These are phyloP conservation scores for Nakaseomyces nivariensis DNA, from an alignment of 1,139 yeast species.

Conservation along the genomic window DNA sequence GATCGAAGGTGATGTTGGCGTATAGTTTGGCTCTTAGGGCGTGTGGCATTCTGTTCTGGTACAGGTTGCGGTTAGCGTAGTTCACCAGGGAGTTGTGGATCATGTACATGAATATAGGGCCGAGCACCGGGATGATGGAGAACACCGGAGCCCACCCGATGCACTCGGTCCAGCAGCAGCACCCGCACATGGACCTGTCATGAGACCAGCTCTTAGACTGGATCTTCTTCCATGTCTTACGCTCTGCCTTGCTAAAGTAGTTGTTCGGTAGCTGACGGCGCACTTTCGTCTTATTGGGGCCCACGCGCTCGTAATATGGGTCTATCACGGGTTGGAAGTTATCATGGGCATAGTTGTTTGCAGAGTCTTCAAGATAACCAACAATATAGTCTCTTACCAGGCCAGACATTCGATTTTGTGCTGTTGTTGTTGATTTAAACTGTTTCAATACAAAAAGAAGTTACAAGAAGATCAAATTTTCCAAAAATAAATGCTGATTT, in stretches of 20 bases:
- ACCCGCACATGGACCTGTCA: slow-evolving; percentile 68
- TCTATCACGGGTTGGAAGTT: slow-evolving; percentile 34
- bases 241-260: slow-evolving; percentile 51
- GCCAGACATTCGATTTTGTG: slow-evolving; percentile 3
- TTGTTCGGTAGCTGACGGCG: slow-evolving; percentile 48
- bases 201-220: slow-evolving; percentile 76
- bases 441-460: too few species aligned
- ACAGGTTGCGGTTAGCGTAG: slow-evolving; percentile 38
- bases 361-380: slow-evolving; percentile 19
- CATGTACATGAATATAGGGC: slow-evolving; percentile 71
- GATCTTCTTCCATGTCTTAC: slow-evolving; percentile 58
- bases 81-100: slow-evolving; percentile 59
- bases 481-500: too few species aligned
- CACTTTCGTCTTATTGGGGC: slow-evolving; percentile 37
- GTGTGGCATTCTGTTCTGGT: slow-evolving; percentile 46
- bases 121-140: slow-evolving; percentile 64
- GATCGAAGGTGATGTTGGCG: slow-evolving; percentile 62
- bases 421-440: neutral
- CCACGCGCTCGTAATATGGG: slow-evolving; percentile 49
- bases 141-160: slow-evolving; percentile 66
- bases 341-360: slow-evolving; percentile 22
- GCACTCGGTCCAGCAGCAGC: slow-evolving; percentile 67
- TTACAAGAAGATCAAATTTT: too few species aligned
- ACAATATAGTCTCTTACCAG: slow-evolving; percentile 12
- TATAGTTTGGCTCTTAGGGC: slow-evolving; percentile 57